Percentiles rank a stretch among this genome's conserved stretches.
These are phyloP conservation scores for Decorospora gaudefroyi DNA, from an alignment of 2,329 filamentous ascomycete species.

Conservation along the genomic window DNA sequence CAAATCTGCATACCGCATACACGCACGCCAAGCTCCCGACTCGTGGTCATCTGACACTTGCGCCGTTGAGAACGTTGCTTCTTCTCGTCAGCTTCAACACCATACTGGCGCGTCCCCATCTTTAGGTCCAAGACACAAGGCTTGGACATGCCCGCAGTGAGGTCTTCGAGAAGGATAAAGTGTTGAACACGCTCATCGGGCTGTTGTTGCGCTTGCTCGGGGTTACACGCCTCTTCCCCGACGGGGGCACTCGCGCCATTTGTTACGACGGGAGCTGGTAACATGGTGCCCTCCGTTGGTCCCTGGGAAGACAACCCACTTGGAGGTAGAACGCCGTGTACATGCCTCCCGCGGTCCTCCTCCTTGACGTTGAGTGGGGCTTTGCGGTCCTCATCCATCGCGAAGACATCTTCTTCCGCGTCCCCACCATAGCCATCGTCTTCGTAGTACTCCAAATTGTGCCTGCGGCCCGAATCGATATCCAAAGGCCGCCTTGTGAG, in stretches of 20 bases:
- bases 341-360: conserved; percentile 6
- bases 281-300: conserved; percentile 34
- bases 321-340: background rate
- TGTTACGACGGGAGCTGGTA: conserved; percentile 38
- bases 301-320: background rate
- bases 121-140: conserved; percentile 98
- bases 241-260: conserved; percentile 16
- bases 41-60: conserved; percentile 92
- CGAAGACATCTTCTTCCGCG: conserved; percentile 70
- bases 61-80: conserved; percentile 91
- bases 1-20: conserved; percentile 96
- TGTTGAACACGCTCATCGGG: conserved; percentile 75
- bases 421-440: conserved; percentile 85
- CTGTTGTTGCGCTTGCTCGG: conserved; percentile 53
- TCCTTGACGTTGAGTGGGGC: conserved; percentile 12
- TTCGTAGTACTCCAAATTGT: conserved; percentile 88
- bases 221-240: conserved; percentile 45
- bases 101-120: conserved; percentile 98
- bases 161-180: conserved; percentile 89
- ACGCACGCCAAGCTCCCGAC: conserved; percentile 84
- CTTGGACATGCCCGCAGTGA: conserved; percentile 94
- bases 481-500: conserved; percentile 72
- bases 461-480: conserved; percentile 65
- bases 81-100: conserved; percentile 86
- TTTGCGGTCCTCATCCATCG: conserved; percentile 62